Percentiles rank a stretch among this genome's conserved stretches.
These are phyloP conservation scores for Cerioporus squamosus DNA, from an alignment of 1,284 basidiomycete genomes.

Conservation along the genomic window DNA sequence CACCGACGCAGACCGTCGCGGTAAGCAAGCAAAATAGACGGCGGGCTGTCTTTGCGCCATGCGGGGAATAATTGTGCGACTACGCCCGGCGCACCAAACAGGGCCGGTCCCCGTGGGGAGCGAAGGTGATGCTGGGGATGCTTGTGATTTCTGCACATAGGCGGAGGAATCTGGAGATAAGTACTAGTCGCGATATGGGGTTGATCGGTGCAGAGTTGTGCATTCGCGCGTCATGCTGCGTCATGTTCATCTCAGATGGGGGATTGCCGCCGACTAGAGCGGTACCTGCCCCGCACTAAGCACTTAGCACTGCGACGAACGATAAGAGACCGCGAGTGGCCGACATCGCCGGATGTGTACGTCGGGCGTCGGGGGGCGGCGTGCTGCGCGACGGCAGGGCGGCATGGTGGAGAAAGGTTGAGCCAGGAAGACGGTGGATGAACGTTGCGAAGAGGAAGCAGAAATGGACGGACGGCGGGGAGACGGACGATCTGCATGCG, in stretches of 20 bases:
- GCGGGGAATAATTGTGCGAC: neutral
- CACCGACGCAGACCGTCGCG: neutral
- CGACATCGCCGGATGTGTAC: neutral
- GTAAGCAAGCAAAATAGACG: neutral
- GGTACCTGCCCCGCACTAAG: conserved; percentile 21
- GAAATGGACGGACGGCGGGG: conserved; percentile 1
- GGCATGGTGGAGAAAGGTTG: neutral
- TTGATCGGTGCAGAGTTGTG: conserved; percentile 1
- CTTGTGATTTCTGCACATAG: conserved; percentile 17
- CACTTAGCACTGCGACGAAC: too few species aligned
- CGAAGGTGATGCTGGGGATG: neutral
- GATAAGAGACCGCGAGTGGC: conserved; percentile 17
- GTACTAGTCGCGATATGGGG: conserved; percentile 10
- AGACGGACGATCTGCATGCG: conserved; percentile 6
- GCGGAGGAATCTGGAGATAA: conserved; percentile 21
- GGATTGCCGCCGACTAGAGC: conserved; percentile 10
- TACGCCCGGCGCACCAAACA: too few species aligned
- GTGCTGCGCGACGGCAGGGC: too few species aligned
- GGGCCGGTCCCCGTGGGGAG: conserved; percentile 22
- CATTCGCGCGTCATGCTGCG: conserved; percentile 13
- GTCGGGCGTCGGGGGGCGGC: neutral
- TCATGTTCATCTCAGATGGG: conserved; percentile 27
- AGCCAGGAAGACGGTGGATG: neutral
- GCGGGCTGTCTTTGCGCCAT: neutral
- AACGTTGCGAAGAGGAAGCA: neutral